Conservation (phyloP, 2,329 filamentous ascomycete species). For the Aspergillus sp. region DNA sequence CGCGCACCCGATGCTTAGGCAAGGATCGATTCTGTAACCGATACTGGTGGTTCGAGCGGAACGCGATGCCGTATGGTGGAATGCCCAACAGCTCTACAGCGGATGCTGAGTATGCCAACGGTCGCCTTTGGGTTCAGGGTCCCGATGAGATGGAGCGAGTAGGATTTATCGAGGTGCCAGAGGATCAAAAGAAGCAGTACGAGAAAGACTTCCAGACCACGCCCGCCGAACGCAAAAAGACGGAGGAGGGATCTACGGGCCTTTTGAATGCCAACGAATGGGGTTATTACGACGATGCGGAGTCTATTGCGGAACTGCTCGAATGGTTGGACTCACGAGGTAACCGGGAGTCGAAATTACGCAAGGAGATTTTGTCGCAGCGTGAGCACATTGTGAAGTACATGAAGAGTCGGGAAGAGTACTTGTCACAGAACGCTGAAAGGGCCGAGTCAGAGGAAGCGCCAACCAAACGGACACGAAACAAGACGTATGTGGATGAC, state of each 20-base stretch:
- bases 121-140: slow-evolving; percentile 92
- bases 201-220: slow-evolving; percentile 73
- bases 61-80: slow-evolving; percentile 93
- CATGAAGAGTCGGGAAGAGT: slow-evolving; percentile 75
- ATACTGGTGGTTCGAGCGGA: slow-evolving; percentile 99
- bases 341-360: slow-evolving; percentile 76
- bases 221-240: slow-evolving; percentile 75
- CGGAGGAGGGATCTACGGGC: slow-evolving; percentile 78
- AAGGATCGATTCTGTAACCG: slow-evolving; percentile 97
- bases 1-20: slow-evolving; percentile 80
- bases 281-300: slow-evolving; percentile 83
- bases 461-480: slow-evolving; percentile 54
- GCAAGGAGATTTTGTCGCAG: slow-evolving; percentile 77
- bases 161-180: slow-evolving; percentile 75
- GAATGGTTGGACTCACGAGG: slow-evolving; percentile 86
- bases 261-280: slow-evolving; percentile 75
- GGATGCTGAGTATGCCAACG: slow-evolving; percentile 84
- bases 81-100: slow-evolving; percentile 85
- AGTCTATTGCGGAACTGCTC: slow-evolving; percentile 72
- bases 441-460: slow-evolving; percentile 44
- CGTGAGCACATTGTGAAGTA: slow-evolving; percentile 70
- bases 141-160: slow-evolving; percentile 82
- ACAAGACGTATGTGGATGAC: slow-evolving; percentile 54
- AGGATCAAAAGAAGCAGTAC: slow-evolving; percentile 71
- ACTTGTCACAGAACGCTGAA: slow-evolving; percentile 55